Percentiles rank a stretch among this genome's conserved stretches.
These are phyloP conservation scores for Boletus edulis DNA, from an alignment of 768 basidiomycete species.

Conservation along the genomic window DNA sequence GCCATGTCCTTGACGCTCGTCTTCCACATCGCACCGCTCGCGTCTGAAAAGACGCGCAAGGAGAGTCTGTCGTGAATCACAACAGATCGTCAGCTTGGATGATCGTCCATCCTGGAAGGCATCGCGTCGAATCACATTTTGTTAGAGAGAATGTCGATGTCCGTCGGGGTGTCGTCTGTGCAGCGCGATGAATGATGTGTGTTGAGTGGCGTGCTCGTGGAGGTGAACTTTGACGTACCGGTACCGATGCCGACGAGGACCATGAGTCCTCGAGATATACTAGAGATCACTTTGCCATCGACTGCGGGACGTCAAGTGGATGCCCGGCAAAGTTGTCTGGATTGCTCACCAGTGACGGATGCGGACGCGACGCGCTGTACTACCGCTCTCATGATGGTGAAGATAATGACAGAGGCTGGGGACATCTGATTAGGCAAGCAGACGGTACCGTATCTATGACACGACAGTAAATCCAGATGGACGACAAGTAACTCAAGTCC, in stretches of 20 bases:
- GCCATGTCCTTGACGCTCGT: constrained; percentile 80
- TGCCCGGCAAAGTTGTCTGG: neutral
- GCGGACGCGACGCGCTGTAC: constrained; percentile 82
- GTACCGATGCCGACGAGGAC: constrained; percentile 86
- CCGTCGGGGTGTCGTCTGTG: constrained; percentile 77
- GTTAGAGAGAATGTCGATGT: constrained; percentile 69
- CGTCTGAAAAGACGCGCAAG: constrained; percentile 70
- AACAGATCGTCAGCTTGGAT: constrained; percentile 2
- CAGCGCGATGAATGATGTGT: neutral
- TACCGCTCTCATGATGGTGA: constrained; percentile 69
- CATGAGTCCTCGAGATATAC: constrained; percentile 83
- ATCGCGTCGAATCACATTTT: constrained; percentile 62
- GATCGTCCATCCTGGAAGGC: neutral
- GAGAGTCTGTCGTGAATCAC: constrained; percentile 47
- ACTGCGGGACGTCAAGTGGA: constrained; percentile 47
- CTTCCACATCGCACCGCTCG: constrained; percentile 77
- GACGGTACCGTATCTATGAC: neutral
- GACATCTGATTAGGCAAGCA: neutral
- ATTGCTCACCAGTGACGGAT: constrained; percentile 69
- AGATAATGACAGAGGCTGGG: neutral
- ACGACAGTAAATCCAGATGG: no score
- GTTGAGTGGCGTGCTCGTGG: constrained; percentile 1
- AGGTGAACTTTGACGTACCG: constrained; percentile 42
- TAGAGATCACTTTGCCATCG: constrained; percentile 73
- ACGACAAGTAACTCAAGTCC: neutral